A percentile compares a stretch with the other conserved stretches of the same genome.
Conservation (phyloP, 1,284 basidiomycete species). For the Ceratobasidium sp. region DNA sequence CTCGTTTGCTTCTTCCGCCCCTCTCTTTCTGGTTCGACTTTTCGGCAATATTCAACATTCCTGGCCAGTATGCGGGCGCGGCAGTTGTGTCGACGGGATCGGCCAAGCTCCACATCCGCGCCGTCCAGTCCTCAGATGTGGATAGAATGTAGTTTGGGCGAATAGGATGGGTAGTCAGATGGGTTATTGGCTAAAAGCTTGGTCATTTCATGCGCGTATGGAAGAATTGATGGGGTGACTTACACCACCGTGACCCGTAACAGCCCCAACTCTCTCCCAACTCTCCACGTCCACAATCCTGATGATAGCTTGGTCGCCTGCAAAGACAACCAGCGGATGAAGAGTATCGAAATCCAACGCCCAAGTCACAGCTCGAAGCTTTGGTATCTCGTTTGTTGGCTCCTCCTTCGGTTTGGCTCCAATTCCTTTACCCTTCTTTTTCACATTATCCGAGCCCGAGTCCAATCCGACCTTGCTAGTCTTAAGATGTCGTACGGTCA, state of each 20-base stretch:
- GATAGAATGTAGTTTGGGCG: conserved; percentile 42
- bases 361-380: conserved; percentile 32
- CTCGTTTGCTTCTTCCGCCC: too few species aligned
- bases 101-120: conserved; percentile 35
- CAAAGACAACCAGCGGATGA: conserved; percentile 33
- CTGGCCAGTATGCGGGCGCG: conserved; percentile 32
- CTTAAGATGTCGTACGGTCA: conserved; percentile 1
- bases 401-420: too few species aligned
- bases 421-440: too few species aligned
- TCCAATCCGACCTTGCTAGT: neutral
- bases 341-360: conserved; percentile 38
- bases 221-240: neutral
- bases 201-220: neutral
- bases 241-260: conserved; percentile 43
- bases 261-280: conserved; percentile 27
- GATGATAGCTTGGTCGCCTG: neutral
- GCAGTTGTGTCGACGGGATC: conserved; percentile 36
- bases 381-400: too few species aligned
- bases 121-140: conserved; percentile 36
- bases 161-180: conserved; percentile 31
- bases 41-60: conserved; percentile 2
- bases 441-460: too few species aligned
- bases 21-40: neutral
- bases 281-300: conserved; percentile 31
- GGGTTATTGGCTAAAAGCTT: conserved; percentile 25